phyloP scores from a whole-genome alignment of 2,329 filamentous ascomycete species.

The Fusarium domesticum region DNA sequence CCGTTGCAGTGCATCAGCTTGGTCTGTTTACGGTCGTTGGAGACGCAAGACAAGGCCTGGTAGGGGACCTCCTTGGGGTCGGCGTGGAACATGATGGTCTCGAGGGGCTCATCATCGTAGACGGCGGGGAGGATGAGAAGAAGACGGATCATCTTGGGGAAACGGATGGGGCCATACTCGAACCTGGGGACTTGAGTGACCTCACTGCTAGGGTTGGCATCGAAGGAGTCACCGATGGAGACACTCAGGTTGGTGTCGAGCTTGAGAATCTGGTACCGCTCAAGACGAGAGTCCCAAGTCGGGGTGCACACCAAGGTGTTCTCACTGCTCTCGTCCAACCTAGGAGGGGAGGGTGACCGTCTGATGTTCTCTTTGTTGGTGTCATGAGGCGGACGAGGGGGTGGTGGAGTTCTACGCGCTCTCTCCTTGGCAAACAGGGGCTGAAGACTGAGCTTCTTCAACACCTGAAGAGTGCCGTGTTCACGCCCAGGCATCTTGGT shows the following conservation, averaged over 20 bases:
- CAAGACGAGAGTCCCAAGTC: slow-evolving; percentile 5
- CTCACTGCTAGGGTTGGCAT: slow-evolving; percentile 5
- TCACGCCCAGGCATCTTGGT: slow-evolving; percentile 5
- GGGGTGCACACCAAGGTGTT: slow-evolving; percentile 8
- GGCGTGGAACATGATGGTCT: slow-evolving; percentile 7
- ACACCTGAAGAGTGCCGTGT: slow-evolving; percentile 5
- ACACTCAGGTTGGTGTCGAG: slow-evolving; percentile 6
- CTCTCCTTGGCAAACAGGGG: slow-evolving; percentile 8
- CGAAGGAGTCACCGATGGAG: slow-evolving; percentile 4
- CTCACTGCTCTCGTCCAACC: slow-evolving; percentile 6
- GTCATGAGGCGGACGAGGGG: slow-evolving; percentile 2
- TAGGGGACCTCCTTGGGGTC: slow-evolving; percentile 5
- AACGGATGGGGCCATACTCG: slow-evolving; percentile 5
- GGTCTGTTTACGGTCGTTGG: slow-evolving; percentile 7
- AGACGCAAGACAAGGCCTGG: slow-evolving; percentile 4
- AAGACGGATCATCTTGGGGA: slow-evolving; percentile 6
- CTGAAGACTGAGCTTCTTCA: slow-evolving; percentile 8
- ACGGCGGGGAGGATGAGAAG: slow-evolving; percentile 5
- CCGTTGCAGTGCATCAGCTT: slow-evolving; percentile 9
- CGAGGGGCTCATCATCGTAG: slow-evolving; percentile 5
- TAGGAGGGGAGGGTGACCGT: slow-evolving; percentile 4
- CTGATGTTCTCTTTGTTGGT: slow-evolving; percentile 1
- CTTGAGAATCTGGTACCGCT: slow-evolving; percentile 5
- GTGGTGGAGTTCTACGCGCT: slow-evolving; percentile 1
- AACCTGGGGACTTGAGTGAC: slow-evolving; percentile 6